Base-by-base conservation (phyloP, 371 early-diverging fungal genomes). In the Haplosporangium sp. region DNA sequence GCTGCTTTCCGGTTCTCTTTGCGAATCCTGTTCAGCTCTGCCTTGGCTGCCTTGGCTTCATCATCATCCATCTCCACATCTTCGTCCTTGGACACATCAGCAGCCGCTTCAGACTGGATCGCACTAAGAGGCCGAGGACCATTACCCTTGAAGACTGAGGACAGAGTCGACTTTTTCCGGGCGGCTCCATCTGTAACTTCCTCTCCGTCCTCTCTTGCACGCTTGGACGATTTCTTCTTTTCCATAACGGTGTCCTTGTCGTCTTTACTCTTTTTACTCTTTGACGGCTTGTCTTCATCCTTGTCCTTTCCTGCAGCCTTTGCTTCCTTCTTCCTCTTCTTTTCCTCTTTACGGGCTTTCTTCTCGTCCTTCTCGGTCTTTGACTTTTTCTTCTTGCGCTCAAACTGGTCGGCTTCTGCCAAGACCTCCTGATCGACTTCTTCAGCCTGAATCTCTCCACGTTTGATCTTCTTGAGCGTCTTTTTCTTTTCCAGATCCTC, bases 401-500 rank as follows among this genome's bases (percentile, higher is more conserved):
- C 68, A 60, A 72, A 83, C 58, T 76, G 81, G 38, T 63, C 71
- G 14, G 68, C 66, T 29, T 81, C 81, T 1, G 63, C 66, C 58
- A 69, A 29, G 40, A 69, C 62, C 0, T 70, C 71, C 54, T 64
- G 29, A 41, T 67, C 62, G 23, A 73, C 62, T 21, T 67, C 72
- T 40, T 65, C 74, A 0, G 77, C 64, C 36, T 79, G 52, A 55
- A 79, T 64, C 55, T 74, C 75, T 11, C 73, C 82, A 60, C 70
- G 79, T 40, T 77, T 77, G 45, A 77, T 52, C 59, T 77, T 71
- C 50, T 68, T 77, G 45, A 77, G 57, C 21, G 55, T 59, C 72
- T 72, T 77, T 43, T 77, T 77, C 69, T 77, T 77, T 29, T 77
- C 72, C 43, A 77, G 54, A 58, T 77, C 74, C 13, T 67, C 74